These are phyloP conservation scores for Lagerstroemia speciosa DNA, from an alignment of 345 rosid species.

Conservation along the genomic window DNA sequence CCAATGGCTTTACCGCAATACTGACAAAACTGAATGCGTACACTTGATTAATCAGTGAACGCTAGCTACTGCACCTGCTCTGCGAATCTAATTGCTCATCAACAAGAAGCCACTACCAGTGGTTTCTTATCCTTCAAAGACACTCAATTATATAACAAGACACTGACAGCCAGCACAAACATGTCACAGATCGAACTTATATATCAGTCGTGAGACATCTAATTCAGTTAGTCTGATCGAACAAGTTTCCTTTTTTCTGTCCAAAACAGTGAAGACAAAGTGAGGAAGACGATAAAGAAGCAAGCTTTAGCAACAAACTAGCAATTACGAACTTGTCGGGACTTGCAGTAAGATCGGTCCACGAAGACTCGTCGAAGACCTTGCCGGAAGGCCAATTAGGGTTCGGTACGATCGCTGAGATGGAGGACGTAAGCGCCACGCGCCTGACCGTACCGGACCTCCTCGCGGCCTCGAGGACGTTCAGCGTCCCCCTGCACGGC, in stretches of 20 bases:
- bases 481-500: conserved; percentile 78
- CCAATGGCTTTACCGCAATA: background rate
- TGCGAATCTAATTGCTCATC: background rate
- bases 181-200: background rate
- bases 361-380: conserved; percentile 58
- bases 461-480: conserved; percentile 57
- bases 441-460: conserved; percentile 44
- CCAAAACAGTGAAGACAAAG: background rate
- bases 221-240: too few species aligned
- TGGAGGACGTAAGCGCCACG: conserved; percentile 70
- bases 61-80: background rate
- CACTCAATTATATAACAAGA: background rate
- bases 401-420: conserved; percentile 70
- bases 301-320: background rate
- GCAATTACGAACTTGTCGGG: conserved; percentile 23
- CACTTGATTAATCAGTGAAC: background rate
- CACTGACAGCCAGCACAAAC: background rate
- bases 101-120: background rate
- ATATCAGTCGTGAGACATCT: background rate
- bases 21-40: background rate
- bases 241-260: background rate
- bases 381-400: conserved; percentile 46
- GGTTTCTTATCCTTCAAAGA: background rate
- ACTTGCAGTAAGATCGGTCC: conserved; percentile 82
- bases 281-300: background rate